Conservation (phyloP, 108 stramenopile genomes). For the Cyclotella baltica region DNA sequence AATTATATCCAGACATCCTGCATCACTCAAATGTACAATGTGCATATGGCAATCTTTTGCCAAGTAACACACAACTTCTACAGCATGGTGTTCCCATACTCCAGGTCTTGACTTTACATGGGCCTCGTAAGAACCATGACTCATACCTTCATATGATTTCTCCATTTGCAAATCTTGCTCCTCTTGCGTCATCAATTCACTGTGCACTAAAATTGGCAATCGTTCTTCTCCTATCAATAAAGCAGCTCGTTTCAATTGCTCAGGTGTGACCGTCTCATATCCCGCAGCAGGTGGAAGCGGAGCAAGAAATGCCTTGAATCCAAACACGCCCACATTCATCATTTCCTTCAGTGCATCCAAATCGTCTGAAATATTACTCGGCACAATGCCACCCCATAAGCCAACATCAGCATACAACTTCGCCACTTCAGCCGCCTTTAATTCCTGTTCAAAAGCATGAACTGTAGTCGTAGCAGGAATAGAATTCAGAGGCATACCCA, state of each 20-base stretch:
- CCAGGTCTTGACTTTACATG: constrained; percentile 39
- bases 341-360: background rate
- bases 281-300: background rate
- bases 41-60: constrained; percentile 48
- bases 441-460: background rate
- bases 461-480: background rate
- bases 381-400: background rate
- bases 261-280: background rate
- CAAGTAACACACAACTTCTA: constrained; percentile 40
- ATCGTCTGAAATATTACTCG: background rate
- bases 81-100: constrained; percentile 57
- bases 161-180: background rate
- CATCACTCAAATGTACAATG: constrained; percentile 58
- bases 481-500: background rate
- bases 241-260: background rate
- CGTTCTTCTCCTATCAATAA: background rate
- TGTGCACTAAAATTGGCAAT: background rate
- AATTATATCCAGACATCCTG: constrained; percentile 49
- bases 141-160: background rate
- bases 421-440: background rate
- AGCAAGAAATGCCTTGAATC: background rate
- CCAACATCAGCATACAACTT: background rate
- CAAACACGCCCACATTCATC: background rate
- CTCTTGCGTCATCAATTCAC: background rate
- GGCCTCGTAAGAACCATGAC: constrained; percentile 26